These are phyloP conservation scores for Trichoderma koningii DNA, from an alignment of 2,329 filamentous ascomycete species.

Conservation along the genomic window DNA sequence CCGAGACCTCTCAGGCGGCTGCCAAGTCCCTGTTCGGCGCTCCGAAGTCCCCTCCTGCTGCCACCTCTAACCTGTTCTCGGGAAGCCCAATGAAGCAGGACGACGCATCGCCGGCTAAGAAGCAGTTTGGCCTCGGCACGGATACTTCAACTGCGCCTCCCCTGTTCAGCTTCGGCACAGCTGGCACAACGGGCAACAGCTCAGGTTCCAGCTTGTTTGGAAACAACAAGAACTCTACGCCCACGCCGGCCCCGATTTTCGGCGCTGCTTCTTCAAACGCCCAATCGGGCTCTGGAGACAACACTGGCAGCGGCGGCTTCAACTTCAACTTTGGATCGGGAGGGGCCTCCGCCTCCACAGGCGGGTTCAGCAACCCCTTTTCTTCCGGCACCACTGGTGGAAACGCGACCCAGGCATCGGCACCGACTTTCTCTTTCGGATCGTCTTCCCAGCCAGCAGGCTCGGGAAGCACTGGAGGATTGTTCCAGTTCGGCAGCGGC, in stretches of 20 bases:
- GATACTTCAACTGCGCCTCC: slow-evolving; percentile 34
- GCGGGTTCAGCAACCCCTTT: slow-evolving; percentile 47
- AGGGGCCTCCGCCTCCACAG: slow-evolving; percentile 30
- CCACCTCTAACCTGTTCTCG: slow-evolving; percentile 41
- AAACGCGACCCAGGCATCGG: slow-evolving; percentile 31
- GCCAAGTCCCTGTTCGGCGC: slow-evolving; percentile 45
- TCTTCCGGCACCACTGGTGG: slow-evolving; percentile 36
- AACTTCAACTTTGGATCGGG: slow-evolving; percentile 41
- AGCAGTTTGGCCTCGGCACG: slow-evolving; percentile 35
- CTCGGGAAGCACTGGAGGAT: slow-evolving; percentile 31
- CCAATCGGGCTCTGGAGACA: slow-evolving; percentile 28
- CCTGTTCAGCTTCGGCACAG: slow-evolving; percentile 41
- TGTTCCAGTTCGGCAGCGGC: slow-evolving; percentile 45
- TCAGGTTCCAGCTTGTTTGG: slow-evolving; percentile 47
- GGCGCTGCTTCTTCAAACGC: slow-evolving; percentile 32
- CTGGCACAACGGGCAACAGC: slow-evolving; percentile 18
- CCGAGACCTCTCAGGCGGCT: slow-evolving; percentile 34
- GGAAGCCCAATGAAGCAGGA: slow-evolving; percentile 50
- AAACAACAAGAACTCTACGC: slow-evolving; percentile 32
- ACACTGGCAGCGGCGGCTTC: slow-evolving; percentile 29
- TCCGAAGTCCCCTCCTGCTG: slow-evolving; percentile 40
- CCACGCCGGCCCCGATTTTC: slow-evolving; percentile 30
- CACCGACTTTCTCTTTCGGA: slow-evolving; percentile 44
- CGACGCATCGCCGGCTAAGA: slow-evolving; percentile 44
- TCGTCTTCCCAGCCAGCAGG: slow-evolving; percentile 29